Base-by-base conservation (phyloP, 768 basidiomycete genomes). In the Epithele typhae region DNA sequence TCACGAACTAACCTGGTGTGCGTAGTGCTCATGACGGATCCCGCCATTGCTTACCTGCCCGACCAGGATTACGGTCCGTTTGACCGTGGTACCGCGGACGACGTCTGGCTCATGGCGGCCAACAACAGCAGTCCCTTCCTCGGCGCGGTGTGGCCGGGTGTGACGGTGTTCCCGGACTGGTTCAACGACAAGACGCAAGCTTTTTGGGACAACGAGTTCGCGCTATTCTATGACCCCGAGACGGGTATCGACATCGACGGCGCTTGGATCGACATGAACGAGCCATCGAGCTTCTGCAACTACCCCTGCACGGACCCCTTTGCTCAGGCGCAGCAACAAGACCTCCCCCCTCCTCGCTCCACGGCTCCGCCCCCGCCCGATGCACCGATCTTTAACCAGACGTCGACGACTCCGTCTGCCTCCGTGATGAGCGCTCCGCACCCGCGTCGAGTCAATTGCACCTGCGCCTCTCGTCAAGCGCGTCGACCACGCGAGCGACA, bases 191-290 rank as follows among this genome's bases (percentile, higher is more conserved):
- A 74, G 6, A 71, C 74, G 25, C 70, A 76, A 58, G 64, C 79
- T 22, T 81, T 73, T 57, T 87, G 85, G 85, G 75, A 64, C 2
- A 75, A 71, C 33, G 82, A 85, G 50, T 84, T 82, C 60, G 48
- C 67, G 23, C 40, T 66, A 6, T 83, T 86, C 63, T 83, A 79
- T 58, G 68, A 66, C 49, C 70, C 78, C 0, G 50, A 68, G 11
- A 70, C 62, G 0, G 82, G 82, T 1, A 49, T 87, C 8, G 78
- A 84, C 46, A 84, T 84, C 24, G 82, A 84, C 51, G 84, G 83
- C 9, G 75, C 75, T 15, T 87, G 84, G 86, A 84, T 85, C 21
- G 82, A 84, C 53, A 84, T 83, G 83, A 85, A 87, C 58, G 84
- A 86, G 49, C 84, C 84, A 5, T 62, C 81, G 3, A 85, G 74